phyloP scores from a whole-genome alignment of 2,329 filamentous ascomycete species.

The Plenodomus tracheiphilus region DNA sequence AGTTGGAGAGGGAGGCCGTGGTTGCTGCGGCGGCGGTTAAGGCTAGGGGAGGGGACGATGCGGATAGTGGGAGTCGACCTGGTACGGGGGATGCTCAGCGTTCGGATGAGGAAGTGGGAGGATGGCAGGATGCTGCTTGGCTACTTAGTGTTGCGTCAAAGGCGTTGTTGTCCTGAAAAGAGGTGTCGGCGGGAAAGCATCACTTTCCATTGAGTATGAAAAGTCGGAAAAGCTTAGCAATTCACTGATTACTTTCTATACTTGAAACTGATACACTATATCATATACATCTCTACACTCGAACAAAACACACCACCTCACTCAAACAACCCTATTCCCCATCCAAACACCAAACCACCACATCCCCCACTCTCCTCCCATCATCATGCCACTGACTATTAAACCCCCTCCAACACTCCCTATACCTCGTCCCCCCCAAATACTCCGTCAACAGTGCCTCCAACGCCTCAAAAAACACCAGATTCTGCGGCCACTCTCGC shows the following conservation, averaged over 20 bases:
- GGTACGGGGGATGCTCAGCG: constrained; percentile 13
- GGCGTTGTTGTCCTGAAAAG: constrained; percentile 38
- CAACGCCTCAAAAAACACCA: constrained; percentile 62
- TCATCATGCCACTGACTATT: constrained; percentile 68
- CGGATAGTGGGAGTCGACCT: constrained; percentile 16
- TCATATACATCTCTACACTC: too few relatives aligned
- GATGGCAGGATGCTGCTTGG: constrained; percentile 64
- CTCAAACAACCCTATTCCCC: constrained; percentile 2
- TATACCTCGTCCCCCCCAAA: constrained; percentile 54
- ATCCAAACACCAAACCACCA: constrained; percentile 61
- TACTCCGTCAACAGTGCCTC: constrained; percentile 53
- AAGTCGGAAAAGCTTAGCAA: too few relatives aligned
- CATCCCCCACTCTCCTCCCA: constrained; percentile 62
- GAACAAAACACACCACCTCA: not conserved
- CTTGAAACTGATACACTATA: not conserved
- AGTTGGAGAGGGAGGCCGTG: constrained; percentile 42
- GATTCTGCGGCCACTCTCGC: constrained; percentile 49
- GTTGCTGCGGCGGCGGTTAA: constrained; percentile 38
- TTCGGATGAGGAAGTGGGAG: constrained; percentile 45
- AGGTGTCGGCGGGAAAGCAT: too few relatives aligned
- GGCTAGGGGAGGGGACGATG: constrained; percentile 29
- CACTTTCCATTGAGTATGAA: too few relatives aligned
- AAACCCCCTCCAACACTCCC: constrained; percentile 62
- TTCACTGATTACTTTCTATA: too few relatives aligned
- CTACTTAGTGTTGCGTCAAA: constrained; percentile 58